These are phyloP conservation scores for Phytopythium mirpurense DNA, from an alignment of 352 stramenopile species.

Conservation along the genomic window DNA sequence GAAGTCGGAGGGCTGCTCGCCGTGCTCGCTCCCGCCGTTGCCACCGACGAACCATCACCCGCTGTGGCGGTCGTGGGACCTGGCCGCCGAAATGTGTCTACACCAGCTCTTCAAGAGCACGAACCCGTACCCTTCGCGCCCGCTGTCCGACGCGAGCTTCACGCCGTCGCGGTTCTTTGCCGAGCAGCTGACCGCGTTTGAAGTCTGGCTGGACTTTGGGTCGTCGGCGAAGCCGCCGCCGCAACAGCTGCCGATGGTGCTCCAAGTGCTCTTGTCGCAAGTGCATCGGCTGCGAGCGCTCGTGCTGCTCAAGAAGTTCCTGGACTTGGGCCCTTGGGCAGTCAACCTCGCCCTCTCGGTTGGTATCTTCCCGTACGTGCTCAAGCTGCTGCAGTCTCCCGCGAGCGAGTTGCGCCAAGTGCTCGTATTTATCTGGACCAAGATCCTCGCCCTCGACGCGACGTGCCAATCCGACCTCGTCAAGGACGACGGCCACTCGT, in stretches of 20 bases:
- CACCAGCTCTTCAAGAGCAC: conserved; percentile 90
- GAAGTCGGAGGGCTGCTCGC: conserved; percentile 79
- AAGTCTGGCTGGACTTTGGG: conserved; percentile 98
- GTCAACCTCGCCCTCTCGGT: conserved; percentile 92
- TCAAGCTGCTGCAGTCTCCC: conserved; percentile 96
- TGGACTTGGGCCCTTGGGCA: conserved; percentile 92
- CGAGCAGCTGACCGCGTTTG: conserved; percentile 98
- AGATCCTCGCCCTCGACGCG: conserved; percentile 95
- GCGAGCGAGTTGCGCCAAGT: conserved; percentile 95
- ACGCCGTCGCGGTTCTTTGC: conserved; percentile 96
- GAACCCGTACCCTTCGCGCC: conserved; percentile 40
- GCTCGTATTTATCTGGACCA: conserved; percentile 91
- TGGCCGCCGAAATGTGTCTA: conserved; percentile 97
- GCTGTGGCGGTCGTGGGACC: conserved; percentile 98
- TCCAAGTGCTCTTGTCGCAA: conserved; percentile 96
- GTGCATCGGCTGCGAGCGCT: conserved; percentile 96
- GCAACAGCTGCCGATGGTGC: conserved; percentile 97
- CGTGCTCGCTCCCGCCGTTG: conserved; percentile 92
- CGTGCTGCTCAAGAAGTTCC: conserved; percentile 93
- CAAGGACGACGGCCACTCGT: conserved; percentile 93
- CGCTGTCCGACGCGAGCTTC: conserved; percentile 39
- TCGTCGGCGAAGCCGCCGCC: conserved; percentile 86
- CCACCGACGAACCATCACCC: conserved; percentile 95
- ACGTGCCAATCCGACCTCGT: conserved; percentile 96
- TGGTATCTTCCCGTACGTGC: conserved; percentile 98